Conservation (phyloP, 352 stramenopile genomes). For the Phytophthora sp. region DNA sequence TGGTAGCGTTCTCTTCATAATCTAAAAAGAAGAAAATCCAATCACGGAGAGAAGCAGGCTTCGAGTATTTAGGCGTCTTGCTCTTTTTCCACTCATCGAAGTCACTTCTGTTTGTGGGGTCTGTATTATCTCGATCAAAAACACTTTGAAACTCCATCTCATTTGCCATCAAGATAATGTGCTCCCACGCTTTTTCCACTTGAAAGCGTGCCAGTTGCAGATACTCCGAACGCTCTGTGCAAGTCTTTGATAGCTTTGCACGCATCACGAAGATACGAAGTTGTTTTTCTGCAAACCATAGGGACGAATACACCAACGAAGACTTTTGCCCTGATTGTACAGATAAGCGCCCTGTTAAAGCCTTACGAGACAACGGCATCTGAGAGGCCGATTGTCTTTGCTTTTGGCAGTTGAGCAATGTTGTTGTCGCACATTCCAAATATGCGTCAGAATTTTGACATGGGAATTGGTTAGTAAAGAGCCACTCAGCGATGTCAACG, state of each 20-base stretch:
- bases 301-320: conserved; percentile 24
- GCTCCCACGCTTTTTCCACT: conserved; percentile 57
- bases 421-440: conserved; percentile 57
- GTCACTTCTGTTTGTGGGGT: conserved; percentile 27
- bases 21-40: conserved; percentile 66
- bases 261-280: conserved; percentile 60
- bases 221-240: conserved; percentile 39
- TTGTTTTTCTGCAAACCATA: conserved; percentile 71
- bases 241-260: conserved; percentile 35
- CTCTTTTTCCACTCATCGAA: conserved; percentile 68
- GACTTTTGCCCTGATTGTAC: conserved; percentile 11
- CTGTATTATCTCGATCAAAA: conserved; percentile 34
- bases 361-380: conserved; percentile 8
- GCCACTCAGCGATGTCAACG: conserved; percentile 88
- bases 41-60: conserved; percentile 26
- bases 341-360: conserved; percentile 14
- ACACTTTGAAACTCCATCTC: conserved; percentile 43
- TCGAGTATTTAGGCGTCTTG: conserved; percentile 30
- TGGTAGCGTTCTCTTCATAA: conserved; percentile 37
- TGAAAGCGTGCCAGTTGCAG: conserved; percentile 46
- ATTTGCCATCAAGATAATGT: conserved; percentile 50
- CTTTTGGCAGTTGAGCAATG: conserved; percentile 45
- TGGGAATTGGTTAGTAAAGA: conserved; percentile 74
- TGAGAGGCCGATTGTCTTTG: conserved; percentile 15
- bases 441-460: conserved; percentile 58